A percentile compares a stretch with the other conserved stretches of the same genome.
phyloP scores from a whole-genome alignment of 371 early-diverging fungal species.

The Zychaea mexicana region DNA sequence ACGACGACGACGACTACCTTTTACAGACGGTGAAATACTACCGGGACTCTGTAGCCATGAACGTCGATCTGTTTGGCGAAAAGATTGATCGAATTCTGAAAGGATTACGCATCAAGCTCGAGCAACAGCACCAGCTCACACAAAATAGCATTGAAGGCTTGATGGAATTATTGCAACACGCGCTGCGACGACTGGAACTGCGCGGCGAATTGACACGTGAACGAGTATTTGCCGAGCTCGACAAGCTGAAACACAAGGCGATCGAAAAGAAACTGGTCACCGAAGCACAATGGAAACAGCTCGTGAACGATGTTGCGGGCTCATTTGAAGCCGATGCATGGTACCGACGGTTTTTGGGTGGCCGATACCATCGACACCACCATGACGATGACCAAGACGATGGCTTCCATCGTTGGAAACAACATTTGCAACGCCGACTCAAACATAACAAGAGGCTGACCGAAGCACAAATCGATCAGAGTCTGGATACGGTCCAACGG shows the following conservation, averaged over 20 bases:
- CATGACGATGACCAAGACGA: slow-evolving; percentile 22
- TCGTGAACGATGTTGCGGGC: slow-evolving; percentile 29
- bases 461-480: slow-evolving; percentile 25
- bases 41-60: slow-evolving; percentile 32
- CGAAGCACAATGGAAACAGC: slow-evolving; percentile 38
- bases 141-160: slow-evolving; percentile 22
- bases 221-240: slow-evolving; percentile 28
- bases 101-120: slow-evolving; percentile 32
- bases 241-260: slow-evolving; percentile 26
- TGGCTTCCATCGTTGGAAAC: slow-evolving; percentile 32
- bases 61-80: slow-evolving; percentile 30
- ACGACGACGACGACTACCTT: slow-evolving; percentile 17
- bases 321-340: slow-evolving; percentile 27
- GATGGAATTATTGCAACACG: slow-evolving; percentile 28
- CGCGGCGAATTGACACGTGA: slow-evolving; percentile 39
- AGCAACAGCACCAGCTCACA: slow-evolving; percentile 28
- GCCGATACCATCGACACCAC: slow-evolving; percentile 3
- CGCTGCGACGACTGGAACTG: slow-evolving; percentile 35
- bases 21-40: slow-evolving; percentile 35
- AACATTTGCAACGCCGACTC: slow-evolving; percentile 13
- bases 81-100: slow-evolving; percentile 32
- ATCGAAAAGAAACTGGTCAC: slow-evolving; percentile 32
- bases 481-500: slow-evolving; percentile 22
- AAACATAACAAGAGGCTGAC: slow-evolving; percentile 31
- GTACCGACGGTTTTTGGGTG: slow-evolving; percentile 32